Conservation (phyloP, 208 protist species). For the Borovskyia barvae region DNA sequence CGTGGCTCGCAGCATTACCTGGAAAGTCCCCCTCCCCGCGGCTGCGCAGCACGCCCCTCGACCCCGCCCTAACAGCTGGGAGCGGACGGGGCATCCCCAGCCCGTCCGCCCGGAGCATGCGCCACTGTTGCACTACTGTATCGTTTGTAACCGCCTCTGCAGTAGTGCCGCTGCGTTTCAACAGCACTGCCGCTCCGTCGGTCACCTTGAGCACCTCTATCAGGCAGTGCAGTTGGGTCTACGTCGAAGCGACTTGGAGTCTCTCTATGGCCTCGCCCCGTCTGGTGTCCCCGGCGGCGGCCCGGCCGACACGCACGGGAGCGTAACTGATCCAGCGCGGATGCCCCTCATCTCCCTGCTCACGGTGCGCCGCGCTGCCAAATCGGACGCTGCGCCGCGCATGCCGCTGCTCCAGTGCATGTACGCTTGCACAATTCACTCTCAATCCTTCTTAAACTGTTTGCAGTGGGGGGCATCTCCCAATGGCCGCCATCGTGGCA, state of each 20-base stretch:
- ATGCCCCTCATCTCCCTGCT: slow-evolving; percentile 17
- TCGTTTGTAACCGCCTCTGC: slow-evolving; percentile 48
- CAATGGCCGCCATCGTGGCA: neutral
- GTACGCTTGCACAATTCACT: slow-evolving; percentile 26
- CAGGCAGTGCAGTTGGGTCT: slow-evolving; percentile 38
- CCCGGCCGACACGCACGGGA: neutral
- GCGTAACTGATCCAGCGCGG: neutral
- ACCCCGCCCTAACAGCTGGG: neutral
- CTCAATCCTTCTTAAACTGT: slow-evolving; percentile 70
- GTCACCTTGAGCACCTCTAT: slow-evolving; percentile 52
- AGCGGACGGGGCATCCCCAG: too few relatives aligned
- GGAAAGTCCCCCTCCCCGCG: slow-evolving; percentile 51
- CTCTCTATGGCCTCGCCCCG: slow-evolving; percentile 10
- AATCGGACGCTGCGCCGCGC: neutral
- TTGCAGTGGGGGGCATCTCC: slow-evolving; percentile 45
- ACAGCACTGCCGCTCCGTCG: slow-evolving; percentile 38
- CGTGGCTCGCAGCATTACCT: slow-evolving; percentile 51
- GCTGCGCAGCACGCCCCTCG: neutral
- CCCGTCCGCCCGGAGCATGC: too few relatives aligned
- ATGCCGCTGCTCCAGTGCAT: slow-evolving; percentile 25
- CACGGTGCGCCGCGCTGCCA: neutral
- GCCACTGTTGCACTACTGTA: slow-evolving; percentile 34
- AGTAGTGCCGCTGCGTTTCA: slow-evolving; percentile 2
- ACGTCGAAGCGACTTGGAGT: slow-evolving; percentile 1
- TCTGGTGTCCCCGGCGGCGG: neutral